phyloP scores from a whole-genome alignment of 805 yeast species.

The Candida insectorum region DNA sequence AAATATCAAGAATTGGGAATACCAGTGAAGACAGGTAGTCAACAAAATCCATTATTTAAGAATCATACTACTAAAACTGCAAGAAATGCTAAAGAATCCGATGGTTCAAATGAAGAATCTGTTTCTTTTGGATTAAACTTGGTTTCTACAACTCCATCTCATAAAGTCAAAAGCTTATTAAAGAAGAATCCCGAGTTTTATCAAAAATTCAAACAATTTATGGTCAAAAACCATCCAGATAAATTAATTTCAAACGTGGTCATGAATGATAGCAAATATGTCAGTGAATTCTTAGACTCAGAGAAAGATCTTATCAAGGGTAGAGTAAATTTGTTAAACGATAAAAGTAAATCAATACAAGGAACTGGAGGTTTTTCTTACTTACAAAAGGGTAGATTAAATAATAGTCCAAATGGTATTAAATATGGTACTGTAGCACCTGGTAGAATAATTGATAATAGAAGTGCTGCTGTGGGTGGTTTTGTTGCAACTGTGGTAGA shows the following conservation, averaged over 20 bases:
- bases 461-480: slow-evolving; percentile 53
- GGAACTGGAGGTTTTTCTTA: slow-evolving; percentile 81
- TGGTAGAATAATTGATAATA: slow-evolving; percentile 58
- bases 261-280: slow-evolving; percentile 21
- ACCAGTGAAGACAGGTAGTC: slow-evolving; percentile 34
- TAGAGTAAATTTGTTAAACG: slow-evolving; percentile 11
- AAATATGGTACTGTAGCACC: slow-evolving; percentile 54
- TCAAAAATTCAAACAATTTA: slow-evolving; percentile 52
- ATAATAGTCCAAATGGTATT: slow-evolving; percentile 70
- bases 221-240: slow-evolving; percentile 48
- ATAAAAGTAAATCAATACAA: slow-evolving; percentile 29
- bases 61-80: slow-evolving; percentile 21
- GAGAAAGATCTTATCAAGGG: slow-evolving; percentile 17
- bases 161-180: slow-evolving; percentile 30
- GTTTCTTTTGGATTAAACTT: slow-evolving; percentile 32
- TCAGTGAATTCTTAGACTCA: slow-evolving; percentile 31
- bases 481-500: slow-evolving; percentile 33
- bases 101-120: slow-evolving; percentile 17
- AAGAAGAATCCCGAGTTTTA: slow-evolving; percentile 46
- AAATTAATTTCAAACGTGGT: slow-evolving; percentile 21
- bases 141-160: slow-evolving; percentile 21
- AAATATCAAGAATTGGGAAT: slow-evolving; percentile 70
- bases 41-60: slow-evolving; percentile 43
- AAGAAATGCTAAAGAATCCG: slow-evolving; percentile 12
- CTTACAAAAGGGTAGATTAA: slow-evolving; percentile 61